Evolutionary conservation across 106 monocot genomes (phyloP).

Genomic region (Dioscorea zingiberensis): DNA sequence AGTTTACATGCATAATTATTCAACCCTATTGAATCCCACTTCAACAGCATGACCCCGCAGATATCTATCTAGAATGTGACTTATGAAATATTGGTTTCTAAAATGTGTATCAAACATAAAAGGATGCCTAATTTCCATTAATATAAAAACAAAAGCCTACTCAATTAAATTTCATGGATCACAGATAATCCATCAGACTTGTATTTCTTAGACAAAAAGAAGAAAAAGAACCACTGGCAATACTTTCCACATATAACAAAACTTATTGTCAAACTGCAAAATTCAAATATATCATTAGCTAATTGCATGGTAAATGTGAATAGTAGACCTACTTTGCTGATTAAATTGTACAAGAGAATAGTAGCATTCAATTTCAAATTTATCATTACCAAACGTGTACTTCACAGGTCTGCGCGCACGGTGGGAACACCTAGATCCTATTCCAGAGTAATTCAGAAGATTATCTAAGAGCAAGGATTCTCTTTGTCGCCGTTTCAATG

Average conservation of each 20-base stretch:
- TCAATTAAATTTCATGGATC: no score
- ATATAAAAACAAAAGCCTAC: no score
- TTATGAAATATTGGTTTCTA: no score
- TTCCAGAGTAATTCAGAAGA: constrained; percentile 13
- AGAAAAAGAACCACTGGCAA: not conserved
- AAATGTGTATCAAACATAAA: no score
- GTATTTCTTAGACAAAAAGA: not conserved
- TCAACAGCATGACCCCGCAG: no score
- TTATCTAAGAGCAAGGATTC: constrained; percentile 34
- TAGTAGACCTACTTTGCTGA: not conserved
- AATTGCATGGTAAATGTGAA: not conserved
- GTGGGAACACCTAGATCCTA: constrained; percentile 42
- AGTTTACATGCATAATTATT: no score
- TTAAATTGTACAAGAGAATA: not conserved
- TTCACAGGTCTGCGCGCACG: constrained; percentile 57
- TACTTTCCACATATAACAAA: not conserved
- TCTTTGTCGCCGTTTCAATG: constrained; percentile 48
- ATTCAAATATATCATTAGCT: not conserved
- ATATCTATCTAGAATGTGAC: no score
- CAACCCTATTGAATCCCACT: no score
- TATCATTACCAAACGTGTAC: constrained; percentile 87
- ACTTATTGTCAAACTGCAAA: not conserved
- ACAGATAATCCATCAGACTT: not conserved
- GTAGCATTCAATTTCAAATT: no score
- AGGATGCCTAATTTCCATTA: no score